Evolutionary conservation across 306 rosid genomes (phyloP), one percentile per base, ranked within the genome.

Genomic region (Prunus mume): DNA sequence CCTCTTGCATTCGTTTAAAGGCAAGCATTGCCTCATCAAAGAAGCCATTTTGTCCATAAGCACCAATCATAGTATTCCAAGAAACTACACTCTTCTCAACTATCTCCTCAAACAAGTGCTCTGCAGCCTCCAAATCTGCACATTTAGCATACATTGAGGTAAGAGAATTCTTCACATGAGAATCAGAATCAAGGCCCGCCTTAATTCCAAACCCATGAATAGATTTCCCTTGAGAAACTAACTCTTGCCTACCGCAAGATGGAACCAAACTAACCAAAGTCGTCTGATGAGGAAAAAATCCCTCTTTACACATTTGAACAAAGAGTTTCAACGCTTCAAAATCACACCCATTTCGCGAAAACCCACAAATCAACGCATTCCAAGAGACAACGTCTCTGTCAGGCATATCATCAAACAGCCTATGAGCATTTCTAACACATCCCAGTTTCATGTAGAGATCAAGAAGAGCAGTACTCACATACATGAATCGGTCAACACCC

Each of bases 41-140:
- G 80, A 81, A 78, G 46, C 93, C 90, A 79, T 86, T 89, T 80
- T 81, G 88, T 22, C 93, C 86, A 65, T 82, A 88, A 3, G 87
- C 96, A 74, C 90, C 90, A 73, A 93, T 87, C 94, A 93, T 91
- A 69, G 95, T 85, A 79, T 93, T 93, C 98, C 93, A 91, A 63
- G 96, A 88, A 71, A 89, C 91, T 54, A 89, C 88, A 75, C 84
- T 81, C 75, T 80, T 91, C 52, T 84, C 86, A 22, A 1, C 81
- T 73, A 84, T 88, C 81, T 91, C 93, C 32, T 72, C 77, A 78
- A 93, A 93, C 77, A 88, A 83, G 75, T 75, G 57, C 61, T 79
- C 86, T 0, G 93, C 87, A 3, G 88, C 86, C 76, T 75, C 85
- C 86, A 91, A 79, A 79, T 88, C 85, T 45, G 73, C 87, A 71